A percentile compares a stretch with the other conserved stretches of the same genome.
phyloP scores from a whole-genome alignment of 2,329 filamentous ascomycete genomes.

The Acrocalymma vagum region DNA sequence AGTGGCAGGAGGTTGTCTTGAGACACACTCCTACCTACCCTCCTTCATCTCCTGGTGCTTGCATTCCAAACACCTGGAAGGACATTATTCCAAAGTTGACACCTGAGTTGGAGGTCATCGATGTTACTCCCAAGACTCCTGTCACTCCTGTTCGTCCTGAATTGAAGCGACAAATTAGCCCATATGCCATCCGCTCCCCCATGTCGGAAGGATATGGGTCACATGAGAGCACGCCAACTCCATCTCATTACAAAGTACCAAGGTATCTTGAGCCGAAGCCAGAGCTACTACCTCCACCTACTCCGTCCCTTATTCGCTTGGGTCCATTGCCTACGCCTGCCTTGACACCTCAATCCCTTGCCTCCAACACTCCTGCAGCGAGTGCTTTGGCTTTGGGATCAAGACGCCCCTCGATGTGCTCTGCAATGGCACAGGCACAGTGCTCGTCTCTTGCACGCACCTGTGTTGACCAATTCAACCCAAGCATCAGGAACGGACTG shows the following conservation, averaged over 20 bases:
- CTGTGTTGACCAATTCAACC: constrained; percentile 60
- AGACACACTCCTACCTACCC: constrained; percentile 75
- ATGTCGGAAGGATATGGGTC: constrained; percentile 39
- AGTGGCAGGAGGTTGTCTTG: constrained; percentile 92
- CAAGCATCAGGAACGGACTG: constrained; percentile 48
- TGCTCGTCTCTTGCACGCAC: constrained; percentile 64
- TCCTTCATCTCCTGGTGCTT: constrained; percentile 47
- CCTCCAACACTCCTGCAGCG: constrained; percentile 68
- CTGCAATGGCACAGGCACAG: constrained; percentile 66
- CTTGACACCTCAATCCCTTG: constrained; percentile 65
- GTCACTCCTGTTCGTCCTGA: constrained; percentile 33
- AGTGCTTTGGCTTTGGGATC: constrained; percentile 59
- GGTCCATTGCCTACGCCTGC: constrained; percentile 68
- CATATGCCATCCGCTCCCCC: constrained; percentile 31
- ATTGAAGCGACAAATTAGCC: constrained; percentile 32
- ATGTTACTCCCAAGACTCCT: constrained; percentile 45
- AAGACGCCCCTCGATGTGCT: constrained; percentile 65
- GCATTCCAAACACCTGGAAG: constrained; percentile 53
- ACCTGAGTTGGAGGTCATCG: constrained; percentile 63
- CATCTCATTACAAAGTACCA: constrained; percentile 51
- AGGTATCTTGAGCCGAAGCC: constrained; percentile 61
- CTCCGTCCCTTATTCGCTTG: constrained; percentile 64
- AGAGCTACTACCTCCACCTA: constrained; percentile 57
- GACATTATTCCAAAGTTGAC: constrained; percentile 64
- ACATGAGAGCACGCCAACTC: constrained; percentile 54